phyloP scores from a whole-genome alignment of 352 stramenopile genomes.

The Pythium aquatile region DNA sequence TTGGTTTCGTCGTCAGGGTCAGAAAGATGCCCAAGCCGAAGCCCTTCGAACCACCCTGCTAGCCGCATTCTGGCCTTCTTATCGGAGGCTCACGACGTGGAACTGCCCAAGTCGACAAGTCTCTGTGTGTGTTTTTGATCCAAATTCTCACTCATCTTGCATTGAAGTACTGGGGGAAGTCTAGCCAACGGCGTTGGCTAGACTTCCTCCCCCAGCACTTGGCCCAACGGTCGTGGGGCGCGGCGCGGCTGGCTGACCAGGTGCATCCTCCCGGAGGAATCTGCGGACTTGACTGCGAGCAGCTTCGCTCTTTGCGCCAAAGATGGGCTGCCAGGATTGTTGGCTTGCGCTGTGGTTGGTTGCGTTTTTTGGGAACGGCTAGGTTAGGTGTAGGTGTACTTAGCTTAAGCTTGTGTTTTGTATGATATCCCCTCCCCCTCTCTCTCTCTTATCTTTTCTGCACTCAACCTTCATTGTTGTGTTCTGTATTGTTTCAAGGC shows the following conservation, averaged over 20 bases:
- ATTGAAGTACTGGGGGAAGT: too few species aligned
- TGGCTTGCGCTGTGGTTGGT: conserved; percentile 24
- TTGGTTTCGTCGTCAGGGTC: neutral
- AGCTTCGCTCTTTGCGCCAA: neutral
- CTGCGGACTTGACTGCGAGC: neutral
- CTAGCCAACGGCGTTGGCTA: too few species aligned
- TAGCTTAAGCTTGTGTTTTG: conserved; percentile 12
- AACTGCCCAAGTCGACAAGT: too few species aligned
- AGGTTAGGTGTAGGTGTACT: conserved; percentile 25
- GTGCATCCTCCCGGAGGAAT: neutral
- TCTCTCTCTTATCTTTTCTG: neutral
- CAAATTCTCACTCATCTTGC: too few species aligned
- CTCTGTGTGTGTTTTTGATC: too few species aligned
- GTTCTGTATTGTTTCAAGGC: conserved; percentile 28
- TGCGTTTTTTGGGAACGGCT: conserved; percentile 19
- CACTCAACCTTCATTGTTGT: conserved; percentile 13
- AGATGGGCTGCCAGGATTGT: neutral
- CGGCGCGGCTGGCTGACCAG: neutral
- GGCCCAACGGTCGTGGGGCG: too few species aligned
- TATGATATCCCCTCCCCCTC: neutral
- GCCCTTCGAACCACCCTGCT: too few species aligned
- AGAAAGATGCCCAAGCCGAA: too few species aligned
- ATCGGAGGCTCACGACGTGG: too few species aligned
- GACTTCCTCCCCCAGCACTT: too few species aligned
- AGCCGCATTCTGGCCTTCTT: too few species aligned